A percentile compares a stretch with the other conserved stretches of the same genome.
Conservation (phyloP, 2,329 filamentous ascomycete species). For the Nectriaceae sp. region DNA sequence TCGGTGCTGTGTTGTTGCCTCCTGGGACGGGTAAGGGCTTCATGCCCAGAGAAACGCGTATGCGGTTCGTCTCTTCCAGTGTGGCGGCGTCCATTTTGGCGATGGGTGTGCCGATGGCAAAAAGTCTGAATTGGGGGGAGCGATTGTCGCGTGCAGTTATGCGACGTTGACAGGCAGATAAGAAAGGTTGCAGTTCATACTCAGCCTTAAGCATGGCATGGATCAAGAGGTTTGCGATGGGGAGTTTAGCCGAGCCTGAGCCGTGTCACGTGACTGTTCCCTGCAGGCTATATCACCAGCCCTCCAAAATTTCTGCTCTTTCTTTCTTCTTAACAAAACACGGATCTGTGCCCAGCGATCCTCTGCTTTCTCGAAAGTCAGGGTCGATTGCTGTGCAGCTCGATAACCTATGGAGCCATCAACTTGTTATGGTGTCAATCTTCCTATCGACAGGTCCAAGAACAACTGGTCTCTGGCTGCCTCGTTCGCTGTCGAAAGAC, state of each 20-base stretch:
- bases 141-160: conserved; percentile 5
- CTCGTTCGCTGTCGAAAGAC: conserved; percentile 65
- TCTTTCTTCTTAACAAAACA: conserved; percentile 47
- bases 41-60: conserved; percentile 85
- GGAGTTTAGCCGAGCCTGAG: conserved; percentile 6
- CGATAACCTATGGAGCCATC: conserved; percentile 85
- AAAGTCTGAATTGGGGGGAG: background rate
- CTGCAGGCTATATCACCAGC: conserved; percentile 26
- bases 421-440: conserved; percentile 73
- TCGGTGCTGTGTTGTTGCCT: conserved; percentile 41
- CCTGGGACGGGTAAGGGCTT: conserved; percentile 86
- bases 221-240: conserved; percentile 15
- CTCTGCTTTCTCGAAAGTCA: conserved; percentile 55
- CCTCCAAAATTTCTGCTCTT: conserved; percentile 37
- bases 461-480: conserved; percentile 66
- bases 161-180: conserved; percentile 6
- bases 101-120: conserved; percentile 1
- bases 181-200: background rate
- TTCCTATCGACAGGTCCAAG: conserved; percentile 96
- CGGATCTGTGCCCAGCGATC: conserved; percentile 88
- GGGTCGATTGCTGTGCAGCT: conserved; percentile 83
- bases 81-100: conserved; percentile 65
- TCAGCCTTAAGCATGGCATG: too few relatives aligned
- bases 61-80: conserved; percentile 92
- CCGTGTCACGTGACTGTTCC: conserved; percentile 15